Conservation (phyloP, 169 alveolate genomes). For the Plasmodium adleri region DNA sequence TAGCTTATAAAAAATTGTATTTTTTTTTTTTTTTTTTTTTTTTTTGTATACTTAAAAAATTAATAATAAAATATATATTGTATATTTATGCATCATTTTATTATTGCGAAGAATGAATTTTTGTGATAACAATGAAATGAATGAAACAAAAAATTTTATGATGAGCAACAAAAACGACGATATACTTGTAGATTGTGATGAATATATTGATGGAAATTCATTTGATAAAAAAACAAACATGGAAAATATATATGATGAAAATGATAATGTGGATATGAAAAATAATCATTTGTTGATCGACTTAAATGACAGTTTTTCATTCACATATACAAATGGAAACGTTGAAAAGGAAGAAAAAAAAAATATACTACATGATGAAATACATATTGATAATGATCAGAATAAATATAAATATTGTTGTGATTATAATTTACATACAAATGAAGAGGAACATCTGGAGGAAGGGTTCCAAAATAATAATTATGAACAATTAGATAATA, state of each 20-base stretch:
- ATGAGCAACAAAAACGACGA: not conserved
- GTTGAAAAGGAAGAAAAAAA: not conserved
- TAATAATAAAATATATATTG: no score
- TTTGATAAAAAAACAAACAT: not conserved
- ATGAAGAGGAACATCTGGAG: no score
- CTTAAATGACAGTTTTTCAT: not conserved
- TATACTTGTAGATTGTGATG: not conserved
- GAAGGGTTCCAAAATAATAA: no score
- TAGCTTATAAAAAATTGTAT: no score
- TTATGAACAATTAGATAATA: no score
- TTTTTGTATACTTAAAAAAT: no score
- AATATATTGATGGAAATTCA: not conserved
- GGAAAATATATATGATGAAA: not conserved
- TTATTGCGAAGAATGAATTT: conserved; percentile 25
- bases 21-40: no score
- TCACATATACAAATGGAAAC: not conserved
- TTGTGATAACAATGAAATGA: conserved; percentile 38
- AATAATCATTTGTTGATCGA: no score
- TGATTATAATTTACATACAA: no score
- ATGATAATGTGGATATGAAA: not conserved
- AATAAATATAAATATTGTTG: no score
- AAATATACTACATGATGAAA: not conserved
- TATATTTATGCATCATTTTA: no score
- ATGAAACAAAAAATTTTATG: not conserved
- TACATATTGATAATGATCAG: no score